Conservation (phyloP, 306 rosid genomes). For the Delonix regia region DNA sequence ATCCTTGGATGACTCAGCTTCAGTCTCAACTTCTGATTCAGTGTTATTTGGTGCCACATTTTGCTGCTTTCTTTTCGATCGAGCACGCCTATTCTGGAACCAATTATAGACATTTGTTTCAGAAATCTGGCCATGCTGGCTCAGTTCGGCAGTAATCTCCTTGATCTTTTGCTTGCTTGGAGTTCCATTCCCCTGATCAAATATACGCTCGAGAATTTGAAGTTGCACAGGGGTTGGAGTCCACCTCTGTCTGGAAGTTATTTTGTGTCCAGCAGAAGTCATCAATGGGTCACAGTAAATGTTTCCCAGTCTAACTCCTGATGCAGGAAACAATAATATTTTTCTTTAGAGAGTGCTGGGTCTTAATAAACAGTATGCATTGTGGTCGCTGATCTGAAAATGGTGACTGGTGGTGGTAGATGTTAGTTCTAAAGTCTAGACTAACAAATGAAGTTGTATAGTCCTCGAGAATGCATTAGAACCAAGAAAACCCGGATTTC, state of each 20-base stretch:
- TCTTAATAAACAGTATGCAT: not conserved
- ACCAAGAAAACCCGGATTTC: not conserved
- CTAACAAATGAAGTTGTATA: not conserved
- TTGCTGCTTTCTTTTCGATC: conserved; percentile 89
- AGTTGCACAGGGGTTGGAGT: conserved; percentile 91
- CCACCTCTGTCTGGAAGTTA: conserved; percentile 96
- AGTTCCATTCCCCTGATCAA: conserved; percentile 89
- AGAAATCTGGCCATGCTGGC: conserved; percentile 94
- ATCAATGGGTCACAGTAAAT: conserved; percentile 81
- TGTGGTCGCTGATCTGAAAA: not conserved
- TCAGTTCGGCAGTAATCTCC: conserved; percentile 82
- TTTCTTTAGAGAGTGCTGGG: conserved; percentile 11
- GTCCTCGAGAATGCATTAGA: not conserved
- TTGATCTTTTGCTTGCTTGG: conserved; percentile 96
- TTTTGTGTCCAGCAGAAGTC: conserved; percentile 83
- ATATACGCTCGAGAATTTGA: conserved; percentile 86
- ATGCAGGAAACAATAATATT: conserved; percentile 29
- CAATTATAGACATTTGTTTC: conserved; percentile 94
- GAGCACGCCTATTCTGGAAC: conserved; percentile 97
- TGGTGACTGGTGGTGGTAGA: not conserved
- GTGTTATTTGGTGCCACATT: conserved; percentile 51
- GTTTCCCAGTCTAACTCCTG: conserved; percentile 87
- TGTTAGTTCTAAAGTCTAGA: not conserved
- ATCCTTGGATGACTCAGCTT: conserved; percentile 86
- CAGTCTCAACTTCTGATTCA: conserved; percentile 90